These are phyloP conservation scores for Phytophthora europaea DNA, from an alignment of 352 stramenopile genomes.

Conservation along the genomic window DNA sequence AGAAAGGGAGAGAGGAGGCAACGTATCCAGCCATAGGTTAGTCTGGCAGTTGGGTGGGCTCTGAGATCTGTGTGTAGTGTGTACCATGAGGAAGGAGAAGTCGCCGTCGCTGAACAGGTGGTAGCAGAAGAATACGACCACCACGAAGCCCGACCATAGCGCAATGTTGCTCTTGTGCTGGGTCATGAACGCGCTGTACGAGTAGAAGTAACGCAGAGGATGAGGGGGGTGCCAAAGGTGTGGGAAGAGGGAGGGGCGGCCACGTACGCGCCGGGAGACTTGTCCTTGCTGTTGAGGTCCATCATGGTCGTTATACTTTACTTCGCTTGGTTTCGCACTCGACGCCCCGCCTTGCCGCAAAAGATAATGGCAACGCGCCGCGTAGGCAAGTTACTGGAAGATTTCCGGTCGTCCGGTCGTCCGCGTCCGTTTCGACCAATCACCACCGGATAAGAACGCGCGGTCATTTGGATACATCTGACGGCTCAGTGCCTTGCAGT, in stretches of 20 bases:
- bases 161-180: conserved; percentile 97
- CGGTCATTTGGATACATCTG: conserved; percentile 13
- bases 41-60: neutral
- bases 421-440: conserved; percentile 9
- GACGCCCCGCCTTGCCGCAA: conserved; percentile 9
- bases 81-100: conserved; percentile 99
- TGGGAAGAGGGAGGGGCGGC: neutral
- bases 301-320: conserved; percentile 34
- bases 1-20: neutral
- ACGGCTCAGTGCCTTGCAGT: neutral
- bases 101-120: conserved; percentile 98
- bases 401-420: conserved; percentile 38
- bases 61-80: neutral
- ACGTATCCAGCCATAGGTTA: neutral
- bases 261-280: conserved; percentile 61
- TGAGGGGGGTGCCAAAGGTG: neutral
- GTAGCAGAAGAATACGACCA: conserved; percentile 96
- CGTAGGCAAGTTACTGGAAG: conserved; percentile 12
- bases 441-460: conserved; percentile 10
- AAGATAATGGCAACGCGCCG: conserved; percentile 33
- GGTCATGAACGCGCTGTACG: conserved; percentile 68
- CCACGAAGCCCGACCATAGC: conserved; percentile 97
- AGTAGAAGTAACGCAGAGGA: neutral
- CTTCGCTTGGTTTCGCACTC: neutral
- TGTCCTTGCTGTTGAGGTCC: conserved; percentile 68